Percentiles rank a stretch among this genome's conserved stretches.
Evolutionary conservation across 2,329 filamentous ascomycete species (phyloP).

Genomic region (Neurospora crassa): DNA sequence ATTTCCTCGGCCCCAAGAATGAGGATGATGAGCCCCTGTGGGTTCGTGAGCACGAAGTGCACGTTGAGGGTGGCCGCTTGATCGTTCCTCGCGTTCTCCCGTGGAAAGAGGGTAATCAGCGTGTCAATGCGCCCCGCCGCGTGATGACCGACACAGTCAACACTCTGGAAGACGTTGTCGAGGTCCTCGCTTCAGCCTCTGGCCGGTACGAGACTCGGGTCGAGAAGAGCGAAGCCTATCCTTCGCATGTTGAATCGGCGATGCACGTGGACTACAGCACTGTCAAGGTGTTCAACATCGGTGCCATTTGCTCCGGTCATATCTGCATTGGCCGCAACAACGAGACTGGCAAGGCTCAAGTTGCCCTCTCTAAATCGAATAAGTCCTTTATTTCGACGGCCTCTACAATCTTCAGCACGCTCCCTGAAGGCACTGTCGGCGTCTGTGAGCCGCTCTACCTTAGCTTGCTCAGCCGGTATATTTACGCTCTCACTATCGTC

Average conservation of each 20-base stretch:
- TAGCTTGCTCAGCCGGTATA: constrained; percentile 16
- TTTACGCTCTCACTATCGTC: constrained; percentile 14
- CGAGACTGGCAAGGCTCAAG: constrained; percentile 16
- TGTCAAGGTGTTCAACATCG: constrained; percentile 20
- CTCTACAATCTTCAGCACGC: constrained; percentile 8
- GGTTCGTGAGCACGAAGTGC: constrained; percentile 28
- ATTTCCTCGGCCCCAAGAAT: neutral
- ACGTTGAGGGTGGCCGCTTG: constrained; percentile 24
- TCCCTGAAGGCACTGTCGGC: constrained; percentile 8
- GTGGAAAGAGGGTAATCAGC: constrained; percentile 27
- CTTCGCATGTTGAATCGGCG: constrained; percentile 1
- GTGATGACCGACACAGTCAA: constrained; percentile 24
- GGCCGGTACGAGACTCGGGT: constrained; percentile 6
- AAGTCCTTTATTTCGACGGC: constrained; percentile 25
- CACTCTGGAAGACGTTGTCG: constrained; percentile 23
- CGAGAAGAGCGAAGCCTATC: neutral
- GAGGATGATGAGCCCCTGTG: constrained; percentile 18
- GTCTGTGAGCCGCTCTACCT: constrained; percentile 15
- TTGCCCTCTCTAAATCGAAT: constrained; percentile 24
- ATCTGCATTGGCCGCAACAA: constrained; percentile 25
- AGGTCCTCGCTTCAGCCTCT: constrained; percentile 15
- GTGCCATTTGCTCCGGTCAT: constrained; percentile 11
- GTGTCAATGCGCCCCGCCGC: constrained; percentile 28
- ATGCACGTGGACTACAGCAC: constrained; percentile 30
- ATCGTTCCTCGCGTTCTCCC: constrained; percentile 31